Percentiles rank a stretch among this genome's conserved stretches.
Conservation (phyloP, 2,329 filamentous ascomycete genomes). For the Alternaria viburni region DNA sequence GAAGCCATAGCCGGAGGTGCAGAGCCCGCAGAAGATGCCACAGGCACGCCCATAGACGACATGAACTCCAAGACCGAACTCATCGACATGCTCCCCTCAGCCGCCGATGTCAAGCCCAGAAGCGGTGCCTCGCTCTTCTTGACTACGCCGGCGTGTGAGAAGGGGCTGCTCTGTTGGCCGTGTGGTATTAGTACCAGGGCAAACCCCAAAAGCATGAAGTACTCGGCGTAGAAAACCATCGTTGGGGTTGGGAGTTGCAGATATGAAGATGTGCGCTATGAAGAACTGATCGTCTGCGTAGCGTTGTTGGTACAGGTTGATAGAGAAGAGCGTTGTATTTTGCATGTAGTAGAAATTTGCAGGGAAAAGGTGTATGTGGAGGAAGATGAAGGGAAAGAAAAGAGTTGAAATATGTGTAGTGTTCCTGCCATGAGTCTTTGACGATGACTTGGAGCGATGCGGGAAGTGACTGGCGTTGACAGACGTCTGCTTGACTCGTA, state of each 20-base stretch:
- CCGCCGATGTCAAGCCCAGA: neutral
- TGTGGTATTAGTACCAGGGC: neutral
- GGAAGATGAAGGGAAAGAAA: neutral
- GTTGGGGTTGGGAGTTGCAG: neutral
- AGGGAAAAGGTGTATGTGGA: neutral
- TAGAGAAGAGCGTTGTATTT: too few species aligned
- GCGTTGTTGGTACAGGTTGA: neutral
- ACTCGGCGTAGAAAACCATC: neutral
- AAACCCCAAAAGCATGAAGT: neutral
- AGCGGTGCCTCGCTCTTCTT: neutral
- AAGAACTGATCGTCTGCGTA: neutral
- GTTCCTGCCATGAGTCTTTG: neutral
- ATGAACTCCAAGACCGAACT: neutral
- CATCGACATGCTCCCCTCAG: neutral
- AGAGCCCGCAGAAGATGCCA: neutral
- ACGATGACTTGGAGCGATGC: neutral
- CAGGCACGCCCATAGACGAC: too few species aligned
- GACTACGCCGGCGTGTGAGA: neutral
- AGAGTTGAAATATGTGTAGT: neutral
- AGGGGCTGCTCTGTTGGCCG: neutral
- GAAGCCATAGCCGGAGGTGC: neutral
- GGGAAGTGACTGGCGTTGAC: neutral
- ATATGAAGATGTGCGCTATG: neutral
- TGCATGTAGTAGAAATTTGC: neutral
- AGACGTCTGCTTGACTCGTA: neutral